phyloP scores from a whole-genome alignment of 306 rosid genomes.

The Senna tora region DNA sequence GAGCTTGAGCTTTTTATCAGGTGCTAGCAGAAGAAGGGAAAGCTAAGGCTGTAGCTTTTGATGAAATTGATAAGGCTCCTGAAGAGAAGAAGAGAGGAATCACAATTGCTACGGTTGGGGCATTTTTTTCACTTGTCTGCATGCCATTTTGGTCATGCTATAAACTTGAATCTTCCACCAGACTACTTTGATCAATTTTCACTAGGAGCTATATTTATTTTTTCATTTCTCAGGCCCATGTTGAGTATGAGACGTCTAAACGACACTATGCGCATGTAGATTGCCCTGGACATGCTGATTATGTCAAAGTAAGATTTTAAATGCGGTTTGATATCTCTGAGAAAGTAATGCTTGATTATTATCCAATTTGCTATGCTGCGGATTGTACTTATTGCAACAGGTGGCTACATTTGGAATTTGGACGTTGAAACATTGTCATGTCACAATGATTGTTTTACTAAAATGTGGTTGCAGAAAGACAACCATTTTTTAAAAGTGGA shows the following conservation, averaged over 20 bases:
- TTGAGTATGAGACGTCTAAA: conserved; percentile 84
- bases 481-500: too few species aligned
- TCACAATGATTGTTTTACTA: too few species aligned
- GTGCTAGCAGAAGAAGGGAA: conserved; percentile 93
- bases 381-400: too few species aligned
- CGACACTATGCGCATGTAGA: conserved; percentile 98
- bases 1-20: conserved; percentile 44
- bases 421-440: too few species aligned
- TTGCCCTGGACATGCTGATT: conserved; percentile 99
- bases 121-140: neutral
- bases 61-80: conserved; percentile 95
- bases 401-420: too few species aligned
- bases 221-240: conserved; percentile 77
- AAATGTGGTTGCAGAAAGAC: too few species aligned
- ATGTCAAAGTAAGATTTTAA: conserved; percentile 96
- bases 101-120: conserved; percentile 87
- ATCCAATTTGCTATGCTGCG: too few species aligned
- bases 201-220: too few species aligned
- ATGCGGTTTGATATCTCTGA: too few species aligned
- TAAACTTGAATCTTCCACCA: neutral
- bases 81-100: conserved; percentile 99
- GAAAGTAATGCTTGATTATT: too few species aligned
- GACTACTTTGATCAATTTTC: neutral
- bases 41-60: conserved; percentile 88
- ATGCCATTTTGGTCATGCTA: conserved; percentile 18